A percentile compares a stretch with the other conserved stretches of the same genome.
phyloP scores from a whole-genome alignment of 306 rosid species.

The Nissolia schottii region DNA sequence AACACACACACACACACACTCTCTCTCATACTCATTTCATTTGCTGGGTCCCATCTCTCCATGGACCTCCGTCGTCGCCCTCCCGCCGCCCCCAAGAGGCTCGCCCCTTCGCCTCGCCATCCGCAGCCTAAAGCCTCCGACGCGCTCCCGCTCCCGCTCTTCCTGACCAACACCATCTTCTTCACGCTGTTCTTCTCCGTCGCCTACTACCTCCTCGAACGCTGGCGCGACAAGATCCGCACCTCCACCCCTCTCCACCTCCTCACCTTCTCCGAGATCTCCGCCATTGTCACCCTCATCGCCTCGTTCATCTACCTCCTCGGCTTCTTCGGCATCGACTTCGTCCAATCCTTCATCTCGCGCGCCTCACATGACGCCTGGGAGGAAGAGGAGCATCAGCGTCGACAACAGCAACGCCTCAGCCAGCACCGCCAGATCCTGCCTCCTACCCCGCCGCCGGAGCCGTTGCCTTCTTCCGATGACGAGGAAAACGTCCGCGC shows the following conservation, averaged over 20 bases:
- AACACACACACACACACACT: not conserved
- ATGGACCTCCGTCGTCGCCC: conserved; percentile 39
- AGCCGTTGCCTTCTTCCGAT: conserved; percentile 1
- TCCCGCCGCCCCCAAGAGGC: not conserved
- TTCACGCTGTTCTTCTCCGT: conserved; percentile 76
- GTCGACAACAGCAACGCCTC: not conserved
- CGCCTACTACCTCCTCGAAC: conserved; percentile 57
- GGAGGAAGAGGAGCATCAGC: conserved; percentile 20
- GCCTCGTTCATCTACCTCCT: conserved; percentile 75
- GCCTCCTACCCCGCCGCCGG: not conserved
- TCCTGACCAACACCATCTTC: conserved; percentile 61
- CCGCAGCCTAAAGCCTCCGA: conserved; percentile 49
- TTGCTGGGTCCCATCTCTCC: not conserved
- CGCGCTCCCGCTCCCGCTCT: conserved; percentile 57
- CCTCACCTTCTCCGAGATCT: conserved; percentile 53
- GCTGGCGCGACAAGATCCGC: conserved; percentile 78
- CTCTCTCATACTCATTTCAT: not conserved
- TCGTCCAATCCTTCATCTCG: conserved; percentile 58
- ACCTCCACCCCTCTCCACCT: conserved; percentile 63
- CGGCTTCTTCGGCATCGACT: conserved; percentile 72
- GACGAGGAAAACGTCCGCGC: conserved; percentile 56
- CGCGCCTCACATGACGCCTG: conserved; percentile 52
- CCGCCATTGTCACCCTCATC: conserved; percentile 58
- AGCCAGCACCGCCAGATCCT: not conserved
- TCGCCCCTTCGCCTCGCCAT: not conserved